Base-by-base conservation (phyloP, 1,139 yeast species). In the Saccharomyces pastorianus region DNA sequence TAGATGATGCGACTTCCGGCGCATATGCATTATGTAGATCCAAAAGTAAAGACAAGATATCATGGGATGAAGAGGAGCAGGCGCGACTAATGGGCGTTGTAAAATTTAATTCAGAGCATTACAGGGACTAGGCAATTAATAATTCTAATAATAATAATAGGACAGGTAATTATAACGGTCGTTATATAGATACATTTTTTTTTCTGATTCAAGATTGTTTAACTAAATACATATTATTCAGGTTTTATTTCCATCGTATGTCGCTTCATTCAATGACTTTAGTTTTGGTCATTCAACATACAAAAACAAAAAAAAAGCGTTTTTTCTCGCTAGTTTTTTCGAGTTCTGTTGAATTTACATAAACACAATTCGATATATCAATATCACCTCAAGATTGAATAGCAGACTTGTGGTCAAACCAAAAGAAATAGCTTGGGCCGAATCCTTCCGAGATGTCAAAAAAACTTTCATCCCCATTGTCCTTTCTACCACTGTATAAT, bases 401-500 rank as follows among this genome's bases (percentile, higher is more conserved):
- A 20, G 23, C 23, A 20, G 23, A 20, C 3, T 3, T 20, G 23
- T 2, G 23, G 3, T 20, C 23, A 20, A 20, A 20, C 23, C 23
- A 20, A 20, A 4, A 20, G 23, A 20, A 20, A 20, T 20, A 20
- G 23, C 23, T 20, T 20, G 23, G 3, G 23, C 23, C 23, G 23
- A 3, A 20, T 20, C 23, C 23, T 38, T 38, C 0, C 25, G 9
- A 44, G 25, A 63, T 62, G 64, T 50, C 63, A n/a, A 63, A 61
- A 50, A 54, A 61, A 50, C 31, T 57, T 6, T 50, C 48, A 6
- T 58, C 67, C 14, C 59, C 61, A 34, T 57, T 58, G 25, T 58
- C 64, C 47, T 67, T 64, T 26, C 58, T 73, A 46, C 68, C 73
- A 0, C 52, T 64, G n/a, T 89, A 88, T 74, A 89, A 90, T 71